Conservation (phyloP, 805 yeast species). For the Metschnikowia aberdeeniae region DNA sequence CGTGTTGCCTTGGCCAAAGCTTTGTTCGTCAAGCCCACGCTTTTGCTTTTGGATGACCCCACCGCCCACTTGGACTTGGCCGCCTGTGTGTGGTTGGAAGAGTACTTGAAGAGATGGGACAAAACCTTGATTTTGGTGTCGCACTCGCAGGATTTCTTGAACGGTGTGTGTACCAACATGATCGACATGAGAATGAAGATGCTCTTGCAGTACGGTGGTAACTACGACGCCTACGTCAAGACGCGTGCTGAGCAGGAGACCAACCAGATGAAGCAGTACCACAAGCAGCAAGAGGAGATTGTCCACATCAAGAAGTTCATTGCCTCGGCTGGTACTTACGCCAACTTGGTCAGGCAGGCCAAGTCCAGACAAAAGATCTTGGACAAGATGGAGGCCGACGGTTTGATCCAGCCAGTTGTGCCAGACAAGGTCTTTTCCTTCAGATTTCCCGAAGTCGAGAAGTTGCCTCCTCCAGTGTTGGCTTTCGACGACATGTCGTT, state of each 20-base stretch:
- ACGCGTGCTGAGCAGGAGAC: constrained; percentile 92
- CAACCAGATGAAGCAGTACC: constrained; percentile 96
- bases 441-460: constrained; percentile 91
- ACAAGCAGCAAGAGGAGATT: constrained; percentile 98
- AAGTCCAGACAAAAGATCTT: constrained; percentile 98
- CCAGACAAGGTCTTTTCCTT: constrained; percentile 92
- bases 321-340: constrained; percentile 99
- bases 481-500: constrained; percentile 94
- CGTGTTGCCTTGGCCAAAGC: constrained; percentile 98
- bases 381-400: constrained; percentile 99
- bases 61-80: constrained; percentile 99
- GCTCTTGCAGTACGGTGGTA: constrained; percentile 87
- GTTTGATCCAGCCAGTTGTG: constrained; percentile 87
- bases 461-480: constrained; percentile 97
- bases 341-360: constrained; percentile 97
- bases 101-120: constrained; percentile 91
- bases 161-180: constrained; percentile 98
- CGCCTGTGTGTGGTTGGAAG: constrained; percentile 99
- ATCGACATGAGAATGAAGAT: constrained; percentile 90
- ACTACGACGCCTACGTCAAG: constrained; percentile 94
- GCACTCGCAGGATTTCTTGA: constrained; percentile 98
- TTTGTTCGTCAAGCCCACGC: constrained; percentile 94
- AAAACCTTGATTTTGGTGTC: constrained; percentile 91
- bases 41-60: constrained; percentile 93
- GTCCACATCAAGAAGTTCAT: constrained; percentile 97